phyloP scores from a whole-genome alignment of 352 stramenopile species.

The Thalassiosira sp. region DNA sequence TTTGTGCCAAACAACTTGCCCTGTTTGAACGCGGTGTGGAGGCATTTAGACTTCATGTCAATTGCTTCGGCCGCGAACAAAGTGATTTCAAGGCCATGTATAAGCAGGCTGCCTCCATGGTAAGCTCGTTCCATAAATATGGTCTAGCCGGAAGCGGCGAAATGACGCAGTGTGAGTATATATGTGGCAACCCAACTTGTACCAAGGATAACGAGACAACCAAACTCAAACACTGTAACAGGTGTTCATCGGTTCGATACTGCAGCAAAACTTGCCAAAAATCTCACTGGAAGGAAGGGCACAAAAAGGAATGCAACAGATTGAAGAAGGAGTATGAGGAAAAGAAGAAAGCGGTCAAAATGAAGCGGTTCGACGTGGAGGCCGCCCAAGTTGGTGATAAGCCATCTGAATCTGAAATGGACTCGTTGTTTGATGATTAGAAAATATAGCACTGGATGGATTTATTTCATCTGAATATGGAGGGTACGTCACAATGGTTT shows the following conservation, averaged over 20 bases:
- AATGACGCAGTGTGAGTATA: neutral
- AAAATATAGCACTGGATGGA: too few species aligned
- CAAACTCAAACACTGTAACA: neutral
- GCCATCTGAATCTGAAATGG: neutral
- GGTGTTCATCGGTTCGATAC: neutral
- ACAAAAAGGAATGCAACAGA: neutral
- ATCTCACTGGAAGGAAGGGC: neutral
- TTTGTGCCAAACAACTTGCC: neutral
- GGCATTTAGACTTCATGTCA: neutral
- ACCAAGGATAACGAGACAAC: neutral
- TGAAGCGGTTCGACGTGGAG: neutral
- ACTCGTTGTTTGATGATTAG: neutral
- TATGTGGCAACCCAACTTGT: neutral
- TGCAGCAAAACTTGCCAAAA: neutral
- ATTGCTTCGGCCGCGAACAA: neutral
- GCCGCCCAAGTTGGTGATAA: neutral
- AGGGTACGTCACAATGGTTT: too few species aligned
- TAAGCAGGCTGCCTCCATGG: neutral
- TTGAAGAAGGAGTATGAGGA: constrained; percentile 3
- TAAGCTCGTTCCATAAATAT: neutral
- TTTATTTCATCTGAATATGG: too few species aligned
- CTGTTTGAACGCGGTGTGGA: neutral
- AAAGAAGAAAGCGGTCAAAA: neutral
- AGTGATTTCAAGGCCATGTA: neutral
- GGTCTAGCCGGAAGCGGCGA: neutral